Percentiles rank a stretch among this genome's conserved stretches.
phyloP scores from a whole-genome alignment of 305 asterid genomes.

The Rubia balearica region DNA sequence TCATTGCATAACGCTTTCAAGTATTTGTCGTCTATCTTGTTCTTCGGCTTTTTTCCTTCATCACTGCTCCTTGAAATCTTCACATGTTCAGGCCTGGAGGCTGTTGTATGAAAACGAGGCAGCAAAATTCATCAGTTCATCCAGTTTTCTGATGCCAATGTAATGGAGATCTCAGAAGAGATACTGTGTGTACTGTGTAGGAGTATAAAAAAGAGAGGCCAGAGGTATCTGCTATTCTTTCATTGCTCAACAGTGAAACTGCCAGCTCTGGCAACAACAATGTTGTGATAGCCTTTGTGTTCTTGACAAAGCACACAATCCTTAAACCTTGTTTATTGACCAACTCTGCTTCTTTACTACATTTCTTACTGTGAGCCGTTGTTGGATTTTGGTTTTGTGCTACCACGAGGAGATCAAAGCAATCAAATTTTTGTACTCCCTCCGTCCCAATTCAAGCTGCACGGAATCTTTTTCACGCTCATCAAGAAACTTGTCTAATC shows the following conservation, averaged over 20 bases:
- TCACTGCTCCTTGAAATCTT: not conserved
- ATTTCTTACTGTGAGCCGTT: too few relatives aligned
- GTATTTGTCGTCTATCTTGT: not conserved
- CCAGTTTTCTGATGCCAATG: not conserved
- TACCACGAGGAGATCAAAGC: too few relatives aligned
- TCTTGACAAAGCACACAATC: not conserved
- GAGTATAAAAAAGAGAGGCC: not conserved
- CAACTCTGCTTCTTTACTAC: too few relatives aligned
- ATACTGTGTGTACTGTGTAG: not conserved
- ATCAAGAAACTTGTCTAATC: too few relatives aligned
- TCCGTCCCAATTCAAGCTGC: too few relatives aligned
- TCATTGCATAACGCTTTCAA: not conserved
- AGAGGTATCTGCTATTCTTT: not conserved
- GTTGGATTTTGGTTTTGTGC: too few relatives aligned
- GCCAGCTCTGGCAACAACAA: not conserved
- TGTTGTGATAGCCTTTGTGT: too few relatives aligned
- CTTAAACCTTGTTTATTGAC: too few relatives aligned
- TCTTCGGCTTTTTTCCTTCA: not conserved
- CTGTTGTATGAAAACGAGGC: not conserved
- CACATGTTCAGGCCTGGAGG: slow-evolving; percentile 1
- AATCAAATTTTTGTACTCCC: not conserved
- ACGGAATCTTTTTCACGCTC: too few relatives aligned
- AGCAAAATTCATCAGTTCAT: not conserved
- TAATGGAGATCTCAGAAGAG: not conserved
- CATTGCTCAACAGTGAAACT: not conserved